These are phyloP conservation scores for Coemansia sp. DNA, from an alignment of 192 early-diverging fungal genomes.

Conservation along the genomic window DNA sequence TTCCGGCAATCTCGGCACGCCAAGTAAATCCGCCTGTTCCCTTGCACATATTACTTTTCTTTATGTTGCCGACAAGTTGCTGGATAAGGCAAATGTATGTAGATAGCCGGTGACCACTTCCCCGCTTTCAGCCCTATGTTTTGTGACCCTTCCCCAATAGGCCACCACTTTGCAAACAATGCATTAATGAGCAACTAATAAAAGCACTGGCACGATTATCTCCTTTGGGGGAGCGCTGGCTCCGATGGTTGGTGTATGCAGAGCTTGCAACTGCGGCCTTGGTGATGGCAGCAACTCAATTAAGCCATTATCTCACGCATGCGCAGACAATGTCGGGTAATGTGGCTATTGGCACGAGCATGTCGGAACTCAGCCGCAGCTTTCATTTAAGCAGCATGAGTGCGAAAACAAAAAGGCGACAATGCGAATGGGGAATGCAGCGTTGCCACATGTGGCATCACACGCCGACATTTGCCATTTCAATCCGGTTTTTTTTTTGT, in stretches of 20 bases:
- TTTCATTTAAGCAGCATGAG: neutral
- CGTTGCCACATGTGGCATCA: neutral
- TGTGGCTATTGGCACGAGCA: neutral
- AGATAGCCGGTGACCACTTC: neutral
- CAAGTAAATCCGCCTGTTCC: neutral
- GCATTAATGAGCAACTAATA: neutral
- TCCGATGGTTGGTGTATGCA: neutral
- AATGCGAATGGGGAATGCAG: neutral
- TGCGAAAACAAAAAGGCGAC: neutral
- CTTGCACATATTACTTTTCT: slow-evolving; percentile 4
- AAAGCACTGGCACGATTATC: neutral
- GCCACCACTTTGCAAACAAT: neutral
- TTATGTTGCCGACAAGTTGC: neutral
- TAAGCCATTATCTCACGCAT: neutral
- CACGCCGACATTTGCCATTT: neutral
- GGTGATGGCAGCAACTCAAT: neutral
- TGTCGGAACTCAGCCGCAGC: neutral
- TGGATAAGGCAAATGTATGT: neutral
- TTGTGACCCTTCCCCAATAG: neutral
- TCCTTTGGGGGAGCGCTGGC: neutral
- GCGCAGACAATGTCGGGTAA: neutral
- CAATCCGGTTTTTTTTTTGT: neutral
- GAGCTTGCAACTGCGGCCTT: neutral
- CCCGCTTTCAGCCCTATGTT: neutral
- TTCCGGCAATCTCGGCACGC: neutral